These are phyloP conservation scores for Trichosporon sp. DNA, from an alignment of 1,284 basidiomycete species.

Conservation along the genomic window DNA sequence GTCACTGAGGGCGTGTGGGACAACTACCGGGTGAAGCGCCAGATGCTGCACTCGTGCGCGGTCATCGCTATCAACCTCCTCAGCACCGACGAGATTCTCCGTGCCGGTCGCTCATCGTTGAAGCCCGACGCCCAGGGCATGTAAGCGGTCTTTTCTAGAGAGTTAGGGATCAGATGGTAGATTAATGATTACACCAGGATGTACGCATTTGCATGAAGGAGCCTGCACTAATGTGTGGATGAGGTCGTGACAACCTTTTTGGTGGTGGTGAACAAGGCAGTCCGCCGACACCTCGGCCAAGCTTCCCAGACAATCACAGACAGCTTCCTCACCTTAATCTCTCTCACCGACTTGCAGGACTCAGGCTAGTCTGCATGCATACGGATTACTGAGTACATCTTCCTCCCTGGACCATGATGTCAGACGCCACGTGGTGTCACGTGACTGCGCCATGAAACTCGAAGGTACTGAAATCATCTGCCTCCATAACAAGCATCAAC, in stretches of 20 bases:
- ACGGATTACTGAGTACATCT: too few species aligned
- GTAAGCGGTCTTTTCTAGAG: conserved; percentile 5
- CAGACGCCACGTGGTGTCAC: conserved; percentile 1
- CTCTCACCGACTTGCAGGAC: too few species aligned
- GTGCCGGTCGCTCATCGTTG: conserved; percentile 80
- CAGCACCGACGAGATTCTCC: conserved; percentile 90
- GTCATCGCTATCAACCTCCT: conserved; percentile 96
- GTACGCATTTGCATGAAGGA: conserved; percentile 2
- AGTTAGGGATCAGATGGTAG: conserved; percentile 1
- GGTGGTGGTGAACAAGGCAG: too few species aligned
- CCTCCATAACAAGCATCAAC: background rate
- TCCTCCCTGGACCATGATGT: too few species aligned
- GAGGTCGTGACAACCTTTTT: too few species aligned
- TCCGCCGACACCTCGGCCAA: too few species aligned
- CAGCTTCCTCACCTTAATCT: too few species aligned
- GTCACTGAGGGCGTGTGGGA: conserved; percentile 96
- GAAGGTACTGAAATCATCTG: background rate
- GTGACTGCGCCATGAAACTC: conserved; percentile 1
- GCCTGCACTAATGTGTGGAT: too few species aligned
- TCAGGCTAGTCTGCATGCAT: too few species aligned
- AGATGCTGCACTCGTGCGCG: conserved; percentile 96
- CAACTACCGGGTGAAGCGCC: conserved; percentile 96
- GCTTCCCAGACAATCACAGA: too few species aligned
- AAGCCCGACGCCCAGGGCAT: conserved; percentile 12
- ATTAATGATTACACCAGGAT: conserved; percentile 3